Evolutionary conservation across 176 grass and related monocot genomes (phyloP).

Genomic region (Melocanna baccifera): DNA sequence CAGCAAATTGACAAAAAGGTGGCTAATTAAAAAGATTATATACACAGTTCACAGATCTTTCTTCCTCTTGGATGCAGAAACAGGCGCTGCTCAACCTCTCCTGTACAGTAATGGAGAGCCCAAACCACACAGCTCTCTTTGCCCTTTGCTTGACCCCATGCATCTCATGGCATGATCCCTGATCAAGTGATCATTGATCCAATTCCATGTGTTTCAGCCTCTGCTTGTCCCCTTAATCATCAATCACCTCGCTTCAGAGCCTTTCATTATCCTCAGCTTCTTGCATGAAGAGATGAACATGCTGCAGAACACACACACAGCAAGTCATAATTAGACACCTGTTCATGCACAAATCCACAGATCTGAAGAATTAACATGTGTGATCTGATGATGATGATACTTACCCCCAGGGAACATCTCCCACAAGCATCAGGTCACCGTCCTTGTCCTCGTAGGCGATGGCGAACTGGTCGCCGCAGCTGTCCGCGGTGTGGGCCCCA

Average conservation of each 20-base stretch:
- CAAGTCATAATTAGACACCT: not conserved
- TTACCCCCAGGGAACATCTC: constrained; percentile 96
- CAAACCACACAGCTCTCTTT: constrained; percentile 1
- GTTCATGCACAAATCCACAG: not conserved
- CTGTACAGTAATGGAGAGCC: constrained; percentile 38
- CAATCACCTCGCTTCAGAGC: constrained; percentile 69
- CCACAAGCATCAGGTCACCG: constrained; percentile 85
- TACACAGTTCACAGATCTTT: constrained; percentile 24
- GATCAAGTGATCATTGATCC: not conserved
- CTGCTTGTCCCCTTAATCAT: constrained; percentile 8
- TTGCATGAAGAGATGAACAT: constrained; percentile 94
- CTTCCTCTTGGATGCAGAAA: constrained; percentile 14
- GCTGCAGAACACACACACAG: constrained; percentile 27
- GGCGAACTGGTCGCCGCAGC: constrained; percentile 28
- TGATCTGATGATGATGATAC: constrained; percentile 19
- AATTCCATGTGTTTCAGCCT: not conserved
- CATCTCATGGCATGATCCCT: not conserved
- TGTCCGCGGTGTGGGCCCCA: not conserved
- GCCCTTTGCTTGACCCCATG: not conserved
- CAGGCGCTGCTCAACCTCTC: not conserved
- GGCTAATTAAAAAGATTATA: constrained; percentile 30
- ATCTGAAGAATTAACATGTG: not conserved
- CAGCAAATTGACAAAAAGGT: not conserved
- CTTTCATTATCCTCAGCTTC: constrained; percentile 89
- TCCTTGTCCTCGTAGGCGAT: constrained; percentile 89